Evolutionary conservation across 441 rosid species (phyloP).

Genomic region (Euphorbia schlechtendalii): DNA sequence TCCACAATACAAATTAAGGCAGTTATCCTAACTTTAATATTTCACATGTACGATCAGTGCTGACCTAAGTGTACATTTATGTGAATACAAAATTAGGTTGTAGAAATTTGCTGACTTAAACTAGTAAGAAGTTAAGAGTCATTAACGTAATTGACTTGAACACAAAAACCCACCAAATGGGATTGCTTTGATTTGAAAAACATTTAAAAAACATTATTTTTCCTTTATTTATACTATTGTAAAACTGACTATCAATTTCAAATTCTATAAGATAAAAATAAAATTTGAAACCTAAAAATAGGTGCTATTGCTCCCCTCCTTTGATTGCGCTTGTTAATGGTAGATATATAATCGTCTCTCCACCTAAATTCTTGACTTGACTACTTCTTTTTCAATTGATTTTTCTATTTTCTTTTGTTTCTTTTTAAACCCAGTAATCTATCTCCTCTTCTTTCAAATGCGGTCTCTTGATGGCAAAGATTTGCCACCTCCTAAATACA

Average conservation of each 20-base stretch:
- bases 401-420: not conserved
- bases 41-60: not conserved
- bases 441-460: slow-evolving; percentile 24
- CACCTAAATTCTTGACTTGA: not conserved
- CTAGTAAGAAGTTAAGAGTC: not conserved
- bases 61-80: not conserved
- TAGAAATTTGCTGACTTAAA: not conserved
- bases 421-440: not conserved
- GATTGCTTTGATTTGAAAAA: slow-evolving; percentile 3
- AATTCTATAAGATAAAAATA: not conserved
- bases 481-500: slow-evolving; percentile 23
- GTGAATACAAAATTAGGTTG: not conserved
- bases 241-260: no score
- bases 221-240: not conserved
- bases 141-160: not conserved
- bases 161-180: not conserved
- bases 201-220: no score
- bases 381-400: no score
- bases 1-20: no score
- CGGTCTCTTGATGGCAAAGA: slow-evolving; percentile 13
- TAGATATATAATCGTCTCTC: not conserved
- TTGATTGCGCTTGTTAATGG: slow-evolving; percentile 21
- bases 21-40: no score
- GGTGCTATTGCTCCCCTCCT: slow-evolving; percentile 7
- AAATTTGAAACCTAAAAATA: slow-evolving; percentile 8